Evolutionary conservation across 208 protist species (phyloP).

Genomic region (Leishmania lainsoni): DNA sequence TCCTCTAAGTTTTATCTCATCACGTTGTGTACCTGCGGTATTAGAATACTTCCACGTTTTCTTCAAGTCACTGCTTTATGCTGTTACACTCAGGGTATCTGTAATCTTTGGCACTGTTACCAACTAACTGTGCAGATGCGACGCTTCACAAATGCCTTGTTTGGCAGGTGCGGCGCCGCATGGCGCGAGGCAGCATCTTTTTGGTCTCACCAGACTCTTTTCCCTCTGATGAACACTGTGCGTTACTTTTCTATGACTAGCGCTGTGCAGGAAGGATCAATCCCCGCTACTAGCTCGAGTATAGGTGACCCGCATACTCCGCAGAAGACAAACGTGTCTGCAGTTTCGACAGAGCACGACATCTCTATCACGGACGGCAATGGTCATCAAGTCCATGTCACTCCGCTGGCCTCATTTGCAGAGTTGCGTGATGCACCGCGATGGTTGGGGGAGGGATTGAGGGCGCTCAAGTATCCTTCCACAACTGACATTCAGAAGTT

Average conservation of each 20-base stretch:
- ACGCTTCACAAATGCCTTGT: conserved; percentile 12
- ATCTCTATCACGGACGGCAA: conserved; percentile 61
- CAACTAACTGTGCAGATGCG: conserved; percentile 9
- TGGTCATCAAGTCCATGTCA: conserved; percentile 49
- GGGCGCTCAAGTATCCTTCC: conserved; percentile 51
- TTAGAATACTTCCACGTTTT: not conserved
- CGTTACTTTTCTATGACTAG: not conserved
- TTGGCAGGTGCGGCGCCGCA: conserved; percentile 5
- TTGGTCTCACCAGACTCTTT: not conserved
- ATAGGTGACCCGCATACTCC: not conserved
- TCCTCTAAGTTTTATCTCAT: not conserved
- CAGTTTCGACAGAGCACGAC: conserved; percentile 27
- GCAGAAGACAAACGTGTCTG: not conserved
- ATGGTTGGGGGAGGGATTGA: conserved; percentile 70
- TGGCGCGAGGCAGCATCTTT: not conserved
- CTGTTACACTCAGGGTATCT: not conserved
- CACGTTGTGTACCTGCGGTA: not conserved
- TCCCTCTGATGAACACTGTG: not conserved
- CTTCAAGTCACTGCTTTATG: not conserved
- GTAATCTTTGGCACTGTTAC: not conserved
- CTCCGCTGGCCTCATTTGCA: conserved; percentile 64
- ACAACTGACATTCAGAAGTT: conserved; percentile 90
- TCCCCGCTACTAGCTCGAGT: not conserved
- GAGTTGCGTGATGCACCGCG: conserved; percentile 56
- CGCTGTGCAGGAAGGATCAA: not conserved